These are phyloP conservation scores for Tripterygium wilfordii DNA, from an alignment of 177 flowering plant species.

Conservation along the genomic window DNA sequence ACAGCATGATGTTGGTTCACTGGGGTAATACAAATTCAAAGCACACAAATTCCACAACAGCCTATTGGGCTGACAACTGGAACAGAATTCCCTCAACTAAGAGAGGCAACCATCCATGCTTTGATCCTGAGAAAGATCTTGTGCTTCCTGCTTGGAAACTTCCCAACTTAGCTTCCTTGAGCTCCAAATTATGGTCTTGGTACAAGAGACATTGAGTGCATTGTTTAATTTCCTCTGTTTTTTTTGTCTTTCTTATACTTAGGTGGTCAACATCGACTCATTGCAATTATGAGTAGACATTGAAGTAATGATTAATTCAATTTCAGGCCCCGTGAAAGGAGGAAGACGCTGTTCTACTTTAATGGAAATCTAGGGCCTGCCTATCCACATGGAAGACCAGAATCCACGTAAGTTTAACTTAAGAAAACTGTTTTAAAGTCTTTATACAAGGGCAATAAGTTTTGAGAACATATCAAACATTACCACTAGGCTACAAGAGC, in stretches of 20 bases:
- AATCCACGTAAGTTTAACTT: slow-evolving; percentile 85
- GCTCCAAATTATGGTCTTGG: slow-evolving; percentile 70
- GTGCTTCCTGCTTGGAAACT: slow-evolving; percentile 97
- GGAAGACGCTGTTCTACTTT: slow-evolving; percentile 80
- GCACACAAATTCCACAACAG: slow-evolving; percentile 93
- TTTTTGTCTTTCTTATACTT: neutral
- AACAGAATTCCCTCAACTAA: slow-evolving; percentile 54
- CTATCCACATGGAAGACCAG: slow-evolving; percentile 77
- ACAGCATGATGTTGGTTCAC: slow-evolving; percentile 98
- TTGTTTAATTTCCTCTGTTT: neutral
- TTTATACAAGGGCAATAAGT: too few relatives aligned
- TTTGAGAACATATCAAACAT: too few relatives aligned
- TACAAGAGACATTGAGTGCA: slow-evolving; percentile 24
- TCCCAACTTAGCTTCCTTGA: slow-evolving; percentile 55
- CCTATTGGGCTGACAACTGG: slow-evolving; percentile 95
- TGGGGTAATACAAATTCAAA: slow-evolving; percentile 98
- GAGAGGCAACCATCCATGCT: slow-evolving; percentile 91
- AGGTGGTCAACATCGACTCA: neutral
- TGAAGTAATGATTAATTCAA: too few relatives aligned
- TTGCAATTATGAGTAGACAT: neutral
- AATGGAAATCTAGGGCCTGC: slow-evolving; percentile 95
- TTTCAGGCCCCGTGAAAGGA: slow-evolving; percentile 61
- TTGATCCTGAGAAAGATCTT: slow-evolving; percentile 90
- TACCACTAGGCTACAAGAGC: too few relatives aligned
- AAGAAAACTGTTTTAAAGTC: too few relatives aligned